Base-by-base conservation (phyloP, 768 basidiomycete genomes). In the Stropharia rugosoannulata region DNA sequence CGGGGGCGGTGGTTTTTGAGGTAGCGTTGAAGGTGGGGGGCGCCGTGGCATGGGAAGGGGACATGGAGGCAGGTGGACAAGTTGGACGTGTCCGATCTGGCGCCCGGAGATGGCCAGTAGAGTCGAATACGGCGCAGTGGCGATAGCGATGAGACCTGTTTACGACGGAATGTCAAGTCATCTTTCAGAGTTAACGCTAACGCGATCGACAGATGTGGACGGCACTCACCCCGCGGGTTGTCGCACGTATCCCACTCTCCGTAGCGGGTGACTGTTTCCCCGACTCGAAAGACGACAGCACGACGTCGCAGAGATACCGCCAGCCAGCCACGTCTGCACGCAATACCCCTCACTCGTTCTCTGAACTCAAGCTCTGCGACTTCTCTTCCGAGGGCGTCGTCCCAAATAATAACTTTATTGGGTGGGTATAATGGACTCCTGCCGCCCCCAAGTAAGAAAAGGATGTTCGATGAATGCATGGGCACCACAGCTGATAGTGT, bases 381-480 rank as follows among this genome's bases (percentile, higher is more conserved):
- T 67, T 94, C 90, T 57, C 75, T 74, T n/a, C 83, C 83, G 3
- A 81, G 72, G 3, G 79, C 80, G 71, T 93, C 93, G 70, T 95
- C 89, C 92, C 92, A 95, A 51, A 96, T 69, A 60, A 95, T 79
- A 51, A 95, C 90, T 74, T 96, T 95, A 73, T 95, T 95, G 27
- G 89, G 90, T 27, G 94, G 90, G 71, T 94, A 95, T 9, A 88
- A 81, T 29, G 93, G 93, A 68, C 90, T 93, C 52, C 86, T 81
- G 38, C 93, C 92, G 43, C 93, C 93, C 47, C 93, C 93, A 52
- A 94, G 77, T 45, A 95, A 84, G 70, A 94, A 93, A 47, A 95
- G 76, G 18, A 95, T 74, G 56, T 91, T 93, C 10, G 91, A 86
- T 10, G 85, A 80, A 65, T 95, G 91, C 53, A 92, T 73, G 2